Conservation (phyloP, 2,329 filamentous ascomycete genomes). For the Mycosphaerella sp. region DNA sequence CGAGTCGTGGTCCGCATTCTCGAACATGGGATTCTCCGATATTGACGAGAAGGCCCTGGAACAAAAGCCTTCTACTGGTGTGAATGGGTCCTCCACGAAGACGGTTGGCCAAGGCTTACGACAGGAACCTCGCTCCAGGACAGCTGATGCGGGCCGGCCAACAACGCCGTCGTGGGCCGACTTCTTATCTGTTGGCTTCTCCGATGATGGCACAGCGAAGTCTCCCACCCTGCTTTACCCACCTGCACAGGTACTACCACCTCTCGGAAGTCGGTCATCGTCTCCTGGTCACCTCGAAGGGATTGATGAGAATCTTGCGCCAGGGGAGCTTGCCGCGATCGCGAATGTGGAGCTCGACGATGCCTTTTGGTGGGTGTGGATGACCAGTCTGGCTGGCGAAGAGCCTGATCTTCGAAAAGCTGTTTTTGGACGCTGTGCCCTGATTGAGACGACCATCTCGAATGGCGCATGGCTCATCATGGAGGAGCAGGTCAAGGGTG, state of each 20-base stretch:
- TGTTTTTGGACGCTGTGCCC: conserved; percentile 85
- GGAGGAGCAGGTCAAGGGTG: conserved; percentile 93
- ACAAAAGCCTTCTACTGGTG: conserved; percentile 16
- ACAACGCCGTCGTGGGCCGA: conserved; percentile 98
- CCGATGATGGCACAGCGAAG: conserved; percentile 60
- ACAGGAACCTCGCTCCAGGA: conserved; percentile 60
- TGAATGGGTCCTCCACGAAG: conserved; percentile 21
- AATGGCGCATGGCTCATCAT: conserved; percentile 86
- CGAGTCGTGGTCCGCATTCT: conserved; percentile 93
- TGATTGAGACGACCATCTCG: conserved; percentile 79
- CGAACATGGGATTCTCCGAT: conserved; percentile 86
- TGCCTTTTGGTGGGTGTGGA: conserved; percentile 99
- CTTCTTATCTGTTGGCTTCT: conserved; percentile 89
- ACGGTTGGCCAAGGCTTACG: conserved; percentile 48
- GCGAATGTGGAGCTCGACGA: conserved; percentile 80
- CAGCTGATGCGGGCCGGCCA: conserved; percentile 65
- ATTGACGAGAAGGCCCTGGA: conserved; percentile 42
- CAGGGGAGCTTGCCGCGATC: conserved; percentile 91
- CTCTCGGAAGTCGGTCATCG: conserved; percentile 46
- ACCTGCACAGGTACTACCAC: conserved; percentile 84
- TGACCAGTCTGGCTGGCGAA: conserved; percentile 87
- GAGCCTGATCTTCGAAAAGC: conserved; percentile 81
- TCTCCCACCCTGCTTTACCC: conserved; percentile 62
- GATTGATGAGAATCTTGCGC: conserved; percentile 71
- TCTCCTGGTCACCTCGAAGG: conserved; percentile 32